A percentile compares a stretch with the other conserved stretches of the same genome.
phyloP scores from a whole-genome alignment of 176 grass and related monocot genomes.

The Secale cereale region DNA sequence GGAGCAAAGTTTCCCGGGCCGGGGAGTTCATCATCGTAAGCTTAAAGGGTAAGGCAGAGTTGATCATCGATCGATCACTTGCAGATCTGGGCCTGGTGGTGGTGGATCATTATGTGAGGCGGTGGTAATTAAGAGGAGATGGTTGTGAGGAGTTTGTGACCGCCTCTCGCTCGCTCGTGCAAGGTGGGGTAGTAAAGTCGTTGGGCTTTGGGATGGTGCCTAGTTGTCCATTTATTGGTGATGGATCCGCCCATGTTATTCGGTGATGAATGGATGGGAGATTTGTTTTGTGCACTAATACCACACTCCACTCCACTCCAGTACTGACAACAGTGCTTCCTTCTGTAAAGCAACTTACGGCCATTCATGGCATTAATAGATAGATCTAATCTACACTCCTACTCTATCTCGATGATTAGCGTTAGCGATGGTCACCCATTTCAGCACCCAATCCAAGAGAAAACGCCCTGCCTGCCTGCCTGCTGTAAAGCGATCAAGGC shows the following conservation, averaged over 20 bases:
- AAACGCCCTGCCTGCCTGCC: neutral
- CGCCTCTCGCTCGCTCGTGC: neutral
- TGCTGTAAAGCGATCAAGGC: slow-evolving; percentile 17
- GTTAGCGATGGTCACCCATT: neutral
- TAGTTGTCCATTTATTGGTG: neutral
- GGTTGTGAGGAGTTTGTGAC: neutral
- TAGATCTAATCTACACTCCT: neutral
- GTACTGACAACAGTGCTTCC: neutral
- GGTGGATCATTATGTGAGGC: neutral
- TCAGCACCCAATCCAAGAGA: neutral
- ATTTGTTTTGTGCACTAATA: neutral
- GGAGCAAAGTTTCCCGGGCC: neutral
- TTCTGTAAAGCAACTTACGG: slow-evolving; percentile 28
- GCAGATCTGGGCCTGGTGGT: slow-evolving; percentile 19
- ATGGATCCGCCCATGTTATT: neutral
- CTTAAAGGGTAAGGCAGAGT: slow-evolving; percentile 41
- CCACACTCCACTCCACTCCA: neutral
- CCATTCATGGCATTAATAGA: slow-evolving; percentile 26
- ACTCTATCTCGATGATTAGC: slow-evolving; percentile 10
- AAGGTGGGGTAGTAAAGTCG: neutral
- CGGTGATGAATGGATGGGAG: neutral
- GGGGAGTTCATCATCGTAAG: neutral
- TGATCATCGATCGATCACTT: neutral
- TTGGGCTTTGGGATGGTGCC: neutral
- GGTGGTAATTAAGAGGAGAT: slow-evolving; percentile 29